Evolutionary conservation across 2,329 filamentous ascomycete genomes (phyloP), one percentile per base, ranked within the genome.

Genomic region (Penicillium expansum): DNA sequence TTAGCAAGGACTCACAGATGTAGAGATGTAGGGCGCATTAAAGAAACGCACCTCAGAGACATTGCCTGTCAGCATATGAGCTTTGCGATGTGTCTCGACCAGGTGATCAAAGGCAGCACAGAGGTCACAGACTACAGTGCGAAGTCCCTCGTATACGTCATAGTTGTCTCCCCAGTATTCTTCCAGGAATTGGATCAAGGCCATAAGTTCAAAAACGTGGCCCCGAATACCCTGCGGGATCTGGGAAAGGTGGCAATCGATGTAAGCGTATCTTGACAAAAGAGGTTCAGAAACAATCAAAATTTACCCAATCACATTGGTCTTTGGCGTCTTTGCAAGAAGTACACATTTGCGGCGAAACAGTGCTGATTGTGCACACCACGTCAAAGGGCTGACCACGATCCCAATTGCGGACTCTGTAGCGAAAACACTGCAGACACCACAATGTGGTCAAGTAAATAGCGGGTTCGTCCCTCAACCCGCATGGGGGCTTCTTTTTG

Each of bases 251-350:
- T 16, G 2, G 7, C 39, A 41, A 41, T 9, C 0, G 7, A 10
- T 24, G 20, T 42, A 3, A 42, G 39, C 7, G 2, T 42, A 2
- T 16, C 3, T 9, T 41, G 4, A 2, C 1, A n/a, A 13, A 24
- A 16, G 13, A 1, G 13, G 1, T 5, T 24, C 14, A 9, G 2
- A 0, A 9, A 10, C 4, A 5, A 5, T 10, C 7, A 41, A 24
- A 1, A 1, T 5, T 9, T 41, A 16, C 18, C 39, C 6, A 8
- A 16, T 22, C 38, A 41, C 38, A 41, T 22, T 22, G 13, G n/a
- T 5, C 1, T 1, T 2, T 20, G 1, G 0, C 0, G 5, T 0
- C 1, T 16, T 9, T 9, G 4, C 38, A 37, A 1, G 0, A 1
- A 18, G 1, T 1, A 18, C 35, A 37, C 7, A 0, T 37, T 9